Evolutionary conservation across 2,329 filamentous ascomycete genomes (phyloP).

Genomic region (Exophiala alcalophila): DNA sequence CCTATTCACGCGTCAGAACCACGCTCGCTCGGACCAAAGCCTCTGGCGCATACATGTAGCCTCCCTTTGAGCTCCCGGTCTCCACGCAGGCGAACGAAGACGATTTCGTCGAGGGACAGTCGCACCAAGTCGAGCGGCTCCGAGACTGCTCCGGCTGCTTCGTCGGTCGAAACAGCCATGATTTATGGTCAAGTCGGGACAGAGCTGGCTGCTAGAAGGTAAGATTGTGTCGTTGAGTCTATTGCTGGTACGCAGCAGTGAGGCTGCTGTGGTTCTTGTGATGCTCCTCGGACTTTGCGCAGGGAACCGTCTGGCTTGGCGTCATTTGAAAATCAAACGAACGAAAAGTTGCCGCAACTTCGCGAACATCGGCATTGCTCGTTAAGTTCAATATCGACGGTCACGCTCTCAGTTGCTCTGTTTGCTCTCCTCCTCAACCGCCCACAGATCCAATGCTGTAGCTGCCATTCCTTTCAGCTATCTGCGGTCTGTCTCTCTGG

Average conservation of each 20-base stretch:
- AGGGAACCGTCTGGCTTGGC: conserved; percentile 1
- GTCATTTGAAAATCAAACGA: conserved; percentile 11
- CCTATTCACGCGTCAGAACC: conserved; percentile 53
- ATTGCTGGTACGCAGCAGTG: not conserved
- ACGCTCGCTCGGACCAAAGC: not conserved
- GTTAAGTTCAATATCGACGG: no score
- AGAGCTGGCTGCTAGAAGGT: not conserved
- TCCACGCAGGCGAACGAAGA: conserved; percentile 94
- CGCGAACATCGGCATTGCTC: no score
- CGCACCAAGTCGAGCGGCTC: conserved; percentile 96
- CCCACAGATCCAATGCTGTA: conserved; percentile 8
- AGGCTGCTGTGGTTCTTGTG: not conserved
- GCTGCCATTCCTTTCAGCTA: conserved; percentile 13
- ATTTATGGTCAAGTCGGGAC: not conserved
- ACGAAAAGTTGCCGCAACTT: no score
- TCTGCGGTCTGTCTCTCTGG: conserved; percentile 4
- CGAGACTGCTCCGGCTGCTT: conserved; percentile 65
- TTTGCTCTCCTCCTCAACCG: not conserved
- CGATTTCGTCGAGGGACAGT: conserved; percentile 84
- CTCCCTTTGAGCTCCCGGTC: conserved; percentile 94
- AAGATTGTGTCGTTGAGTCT: not conserved
- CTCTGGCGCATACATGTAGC: conserved; percentile 68
- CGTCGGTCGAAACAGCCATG: conserved; percentile 84
- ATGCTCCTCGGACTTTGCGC: no score
- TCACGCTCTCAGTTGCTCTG: not conserved